Evolutionary conservation across 352 stramenopile genomes (phyloP).

Genomic region (Globisporangium irregulare): DNA sequence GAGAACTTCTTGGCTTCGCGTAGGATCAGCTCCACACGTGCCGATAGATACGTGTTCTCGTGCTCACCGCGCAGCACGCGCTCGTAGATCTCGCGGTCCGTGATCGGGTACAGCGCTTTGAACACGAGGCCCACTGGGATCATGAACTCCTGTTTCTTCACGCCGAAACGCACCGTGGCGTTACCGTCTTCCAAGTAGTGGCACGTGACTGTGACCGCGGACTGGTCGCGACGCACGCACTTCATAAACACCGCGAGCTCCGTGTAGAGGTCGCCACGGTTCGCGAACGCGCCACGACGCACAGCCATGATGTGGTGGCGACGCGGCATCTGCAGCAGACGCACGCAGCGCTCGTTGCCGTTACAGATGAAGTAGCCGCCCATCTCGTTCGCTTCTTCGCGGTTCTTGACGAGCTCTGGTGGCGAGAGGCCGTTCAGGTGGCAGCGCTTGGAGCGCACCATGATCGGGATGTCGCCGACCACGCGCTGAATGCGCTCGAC

Average conservation of each 20-base stretch:
- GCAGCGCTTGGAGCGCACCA: constrained; percentile 96
- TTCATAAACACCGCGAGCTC: constrained; percentile 97
- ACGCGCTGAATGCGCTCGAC: constrained; percentile 82
- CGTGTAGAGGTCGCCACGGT: constrained; percentile 95
- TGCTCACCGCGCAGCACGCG: constrained; percentile 94
- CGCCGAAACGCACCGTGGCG: constrained; percentile 95
- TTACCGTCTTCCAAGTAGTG: constrained; percentile 98
- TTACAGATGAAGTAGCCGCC: constrained; percentile 99
- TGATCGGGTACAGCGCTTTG: constrained; percentile 93
- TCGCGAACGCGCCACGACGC: constrained; percentile 96
- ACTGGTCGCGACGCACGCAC: constrained; percentile 95
- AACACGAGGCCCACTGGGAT: constrained; percentile 96
- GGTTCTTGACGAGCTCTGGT: constrained; percentile 81
- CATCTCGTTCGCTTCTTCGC: constrained; percentile 96
- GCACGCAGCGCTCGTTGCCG: constrained; percentile 98
- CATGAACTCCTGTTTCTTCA: constrained; percentile 98
- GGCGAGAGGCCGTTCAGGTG: constrained; percentile 90
- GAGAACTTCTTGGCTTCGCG: constrained; percentile 95
- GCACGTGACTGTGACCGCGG: constrained; percentile 95
- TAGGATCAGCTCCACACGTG: constrained; percentile 96
- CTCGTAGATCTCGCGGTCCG: constrained; percentile 97
- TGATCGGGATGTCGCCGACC: constrained; percentile 97
- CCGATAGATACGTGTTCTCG: constrained; percentile 96
- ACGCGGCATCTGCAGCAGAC: constrained; percentile 94
- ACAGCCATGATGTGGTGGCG: constrained; percentile 92